Conservation (phyloP, 2,329 filamentous ascomycete genomes). For the Cercospora sp. region DNA sequence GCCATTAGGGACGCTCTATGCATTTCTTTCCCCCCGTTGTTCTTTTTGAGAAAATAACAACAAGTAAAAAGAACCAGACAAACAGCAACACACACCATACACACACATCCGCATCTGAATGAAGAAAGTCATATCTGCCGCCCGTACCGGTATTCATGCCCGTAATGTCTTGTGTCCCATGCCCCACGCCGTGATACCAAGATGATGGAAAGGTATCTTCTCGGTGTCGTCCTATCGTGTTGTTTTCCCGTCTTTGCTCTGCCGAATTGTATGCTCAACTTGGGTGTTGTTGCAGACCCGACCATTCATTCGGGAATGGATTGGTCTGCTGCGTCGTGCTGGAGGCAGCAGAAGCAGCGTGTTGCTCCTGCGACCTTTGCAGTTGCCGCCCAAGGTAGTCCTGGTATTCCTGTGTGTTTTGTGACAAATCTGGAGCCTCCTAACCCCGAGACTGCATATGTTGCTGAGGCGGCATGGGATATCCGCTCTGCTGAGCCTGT, state of each 20-base stretch:
- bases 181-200: slow-evolving; percentile 10
- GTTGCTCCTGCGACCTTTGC: not conserved
- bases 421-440: slow-evolving; percentile 14
- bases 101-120: slow-evolving; percentile 12
- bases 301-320: not conserved
- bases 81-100: slow-evolving; percentile 10
- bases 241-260: slow-evolving; percentile 10
- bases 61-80: not conserved
- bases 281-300: not conserved
- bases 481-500: slow-evolving; percentile 39
- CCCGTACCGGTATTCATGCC: slow-evolving; percentile 11
- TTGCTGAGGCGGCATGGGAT: slow-evolving; percentile 41
- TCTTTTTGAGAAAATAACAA: not conserved
- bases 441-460: slow-evolving; percentile 36
- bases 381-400: slow-evolving; percentile 1
- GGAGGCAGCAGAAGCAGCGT: not conserved
- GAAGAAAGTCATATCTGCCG: slow-evolving; percentile 10
- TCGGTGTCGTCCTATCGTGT: slow-evolving; percentile 5
- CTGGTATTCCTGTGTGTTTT: slow-evolving; percentile 2
- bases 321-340: not conserved
- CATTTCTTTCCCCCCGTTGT: not conserved
- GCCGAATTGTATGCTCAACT: slow-evolving; percentile 14
- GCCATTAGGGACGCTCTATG: not conserved
- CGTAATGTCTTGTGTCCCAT: slow-evolving; percentile 12
- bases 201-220: slow-evolving; percentile 4